A percentile compares a stretch with the other conserved stretches of the same genome.
Conservation (phyloP, 257 asterid species). For the Linaria vulgaris region DNA sequence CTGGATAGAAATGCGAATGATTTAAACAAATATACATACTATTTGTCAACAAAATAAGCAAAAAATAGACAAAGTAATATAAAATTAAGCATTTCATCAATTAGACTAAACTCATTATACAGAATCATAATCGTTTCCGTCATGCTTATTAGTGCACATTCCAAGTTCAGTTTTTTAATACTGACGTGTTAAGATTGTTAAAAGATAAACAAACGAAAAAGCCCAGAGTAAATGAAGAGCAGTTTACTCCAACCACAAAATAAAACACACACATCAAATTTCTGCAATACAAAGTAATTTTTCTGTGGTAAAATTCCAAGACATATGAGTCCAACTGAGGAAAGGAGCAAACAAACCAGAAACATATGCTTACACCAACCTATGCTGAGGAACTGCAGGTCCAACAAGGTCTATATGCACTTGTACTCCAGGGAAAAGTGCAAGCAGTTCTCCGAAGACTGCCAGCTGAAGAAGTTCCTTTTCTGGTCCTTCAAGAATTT, state of each 20-base stretch:
- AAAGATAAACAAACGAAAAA: neutral
- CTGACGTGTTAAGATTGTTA: neutral
- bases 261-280: neutral
- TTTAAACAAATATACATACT: neutral
- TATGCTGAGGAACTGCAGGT: constrained; percentile 64
- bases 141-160: neutral
- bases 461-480: constrained; percentile 79
- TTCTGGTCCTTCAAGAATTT: constrained; percentile 69
- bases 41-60: constrained; percentile 4
- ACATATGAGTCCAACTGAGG: neutral
- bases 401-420: constrained; percentile 77
- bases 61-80: neutral
- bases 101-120: neutral
- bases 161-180: neutral
- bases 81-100: neutral
- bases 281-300: neutral
- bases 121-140: neutral
- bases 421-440: constrained; percentile 71
- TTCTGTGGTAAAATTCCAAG: neutral
- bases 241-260: neutral
- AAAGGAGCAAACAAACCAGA: constrained; percentile 17
- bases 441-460: constrained; percentile 71
- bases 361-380: constrained; percentile 39
- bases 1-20: constrained; percentile 38
- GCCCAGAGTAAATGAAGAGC: neutral